These are phyloP conservation scores for Mycena capillaripes DNA, from an alignment of 768 basidiomycete species.

Conservation along the genomic window DNA sequence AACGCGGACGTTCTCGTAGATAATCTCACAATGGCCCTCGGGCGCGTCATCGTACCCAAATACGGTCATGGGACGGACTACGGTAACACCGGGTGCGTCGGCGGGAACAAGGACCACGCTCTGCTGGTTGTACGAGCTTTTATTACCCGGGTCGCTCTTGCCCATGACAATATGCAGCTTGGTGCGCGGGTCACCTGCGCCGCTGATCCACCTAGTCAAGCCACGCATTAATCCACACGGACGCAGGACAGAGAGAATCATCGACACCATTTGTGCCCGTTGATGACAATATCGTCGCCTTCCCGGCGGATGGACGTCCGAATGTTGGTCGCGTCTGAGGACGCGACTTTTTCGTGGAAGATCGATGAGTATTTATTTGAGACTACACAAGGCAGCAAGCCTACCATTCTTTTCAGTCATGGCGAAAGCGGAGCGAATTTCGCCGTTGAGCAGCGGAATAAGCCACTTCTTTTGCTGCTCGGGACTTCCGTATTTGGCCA, in stretches of 20 bases:
- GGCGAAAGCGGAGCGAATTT: conserved; percentile 94
- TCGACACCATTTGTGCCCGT: conserved; percentile 93
- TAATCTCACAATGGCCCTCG: conserved; percentile 96
- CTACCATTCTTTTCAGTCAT: conserved; percentile 96
- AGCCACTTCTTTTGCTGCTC: conserved; percentile 96
- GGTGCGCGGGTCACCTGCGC: conserved; percentile 94
- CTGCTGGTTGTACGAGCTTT: conserved; percentile 84
- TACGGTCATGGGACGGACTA: conserved; percentile 94
- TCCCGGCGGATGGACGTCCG: conserved; percentile 87
- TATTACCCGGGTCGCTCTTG: conserved; percentile 90
- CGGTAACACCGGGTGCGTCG: conserved; percentile 86
- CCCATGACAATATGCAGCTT: conserved; percentile 95
- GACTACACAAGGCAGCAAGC: conserved; percentile 26
- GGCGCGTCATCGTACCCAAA: conserved; percentile 97
- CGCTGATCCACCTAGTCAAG: conserved; percentile 90
- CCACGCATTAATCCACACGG: not conserved
- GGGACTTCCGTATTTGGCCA: conserved; percentile 93
- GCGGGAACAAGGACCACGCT: conserved; percentile 96
- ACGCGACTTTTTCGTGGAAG: conserved; percentile 73
- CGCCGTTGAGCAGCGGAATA: conserved; percentile 87
- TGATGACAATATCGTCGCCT: conserved; percentile 91
- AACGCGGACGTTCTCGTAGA: conserved; percentile 94
- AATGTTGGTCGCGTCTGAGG: conserved; percentile 96
- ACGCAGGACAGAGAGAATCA: not conserved
- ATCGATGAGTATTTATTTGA: conserved; percentile 25